Conservation (phyloP, 164 flowering plant species). For the Umbellularia californica region DNA sequence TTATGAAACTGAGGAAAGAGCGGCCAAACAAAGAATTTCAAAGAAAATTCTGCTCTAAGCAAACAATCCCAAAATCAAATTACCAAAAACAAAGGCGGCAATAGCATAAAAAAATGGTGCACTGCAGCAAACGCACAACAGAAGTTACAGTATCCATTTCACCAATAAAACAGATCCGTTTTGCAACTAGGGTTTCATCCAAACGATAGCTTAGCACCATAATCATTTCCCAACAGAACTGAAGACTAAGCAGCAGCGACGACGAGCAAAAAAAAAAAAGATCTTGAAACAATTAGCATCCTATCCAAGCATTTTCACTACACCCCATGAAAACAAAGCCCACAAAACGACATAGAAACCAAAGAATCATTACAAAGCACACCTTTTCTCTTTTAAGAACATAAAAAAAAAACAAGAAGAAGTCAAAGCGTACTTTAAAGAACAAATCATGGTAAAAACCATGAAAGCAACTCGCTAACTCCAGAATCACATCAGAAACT, state of each 20-base stretch:
- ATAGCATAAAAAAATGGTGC: too few species aligned
- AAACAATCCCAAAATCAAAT: too few species aligned
- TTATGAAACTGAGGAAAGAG: too few species aligned
- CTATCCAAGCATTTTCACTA: background rate
- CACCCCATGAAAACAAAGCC: background rate
- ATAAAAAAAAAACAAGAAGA: background rate
- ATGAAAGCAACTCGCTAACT: background rate
- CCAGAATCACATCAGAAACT: background rate
- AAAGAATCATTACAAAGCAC: background rate
- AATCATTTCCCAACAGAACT: too few species aligned
- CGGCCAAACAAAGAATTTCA: too few species aligned
- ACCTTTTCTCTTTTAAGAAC: too few species aligned
- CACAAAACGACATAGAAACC: background rate
- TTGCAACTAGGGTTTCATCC: background rate
- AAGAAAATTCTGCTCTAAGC: too few species aligned
- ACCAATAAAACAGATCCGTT: background rate
- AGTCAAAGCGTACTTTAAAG: background rate
- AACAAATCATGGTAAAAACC: background rate
- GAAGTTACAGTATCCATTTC: background rate
- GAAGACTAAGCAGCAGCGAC: too few species aligned
- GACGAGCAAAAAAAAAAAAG: too few species aligned
- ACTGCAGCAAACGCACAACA: background rate
- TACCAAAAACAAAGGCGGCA: too few species aligned
- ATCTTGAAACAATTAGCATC: background rate
- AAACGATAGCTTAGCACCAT: too few species aligned